phyloP scores from a whole-genome alignment of 2,329 filamentous ascomycete genomes.

The Ceratocystis ficicola region DNA sequence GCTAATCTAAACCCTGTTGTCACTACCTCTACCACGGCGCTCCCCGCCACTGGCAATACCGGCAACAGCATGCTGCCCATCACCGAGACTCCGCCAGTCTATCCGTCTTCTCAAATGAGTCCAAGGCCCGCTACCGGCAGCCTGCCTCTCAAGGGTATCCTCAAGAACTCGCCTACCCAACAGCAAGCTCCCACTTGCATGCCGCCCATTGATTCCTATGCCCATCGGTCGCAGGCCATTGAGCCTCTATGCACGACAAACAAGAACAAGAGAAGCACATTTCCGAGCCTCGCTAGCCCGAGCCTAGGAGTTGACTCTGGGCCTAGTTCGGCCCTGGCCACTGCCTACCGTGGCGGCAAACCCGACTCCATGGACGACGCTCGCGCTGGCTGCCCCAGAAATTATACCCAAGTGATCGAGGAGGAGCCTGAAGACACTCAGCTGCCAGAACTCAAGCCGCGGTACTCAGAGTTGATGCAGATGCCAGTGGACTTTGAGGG shows the following conservation, averaged over 20 bases:
- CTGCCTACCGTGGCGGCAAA: neutral
- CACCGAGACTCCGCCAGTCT: neutral
- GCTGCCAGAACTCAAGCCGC: neutral
- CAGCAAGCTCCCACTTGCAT: neutral
- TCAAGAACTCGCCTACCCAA: neutral
- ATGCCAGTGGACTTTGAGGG: neutral
- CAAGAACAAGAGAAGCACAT: neutral
- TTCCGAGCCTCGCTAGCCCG: neutral
- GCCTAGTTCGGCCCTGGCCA: neutral
- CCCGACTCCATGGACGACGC: neutral
- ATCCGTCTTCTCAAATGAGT: neutral
- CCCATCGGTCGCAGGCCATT: neutral
- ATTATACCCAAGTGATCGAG: neutral
- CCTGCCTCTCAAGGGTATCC: neutral
- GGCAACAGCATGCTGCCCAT: neutral
- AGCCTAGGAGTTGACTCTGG: neutral
- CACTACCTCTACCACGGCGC: neutral
- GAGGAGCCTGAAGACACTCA: neutral
- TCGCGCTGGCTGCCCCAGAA: neutral
- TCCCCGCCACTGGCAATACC: neutral
- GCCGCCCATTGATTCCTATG: neutral
- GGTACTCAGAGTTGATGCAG: neutral
- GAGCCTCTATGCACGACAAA: neutral
- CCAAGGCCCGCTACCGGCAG: neutral
- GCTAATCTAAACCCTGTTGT: neutral